phyloP scores from a whole-genome alignment of 306 rosid genomes.

The Gillenia trifoliata region DNA sequence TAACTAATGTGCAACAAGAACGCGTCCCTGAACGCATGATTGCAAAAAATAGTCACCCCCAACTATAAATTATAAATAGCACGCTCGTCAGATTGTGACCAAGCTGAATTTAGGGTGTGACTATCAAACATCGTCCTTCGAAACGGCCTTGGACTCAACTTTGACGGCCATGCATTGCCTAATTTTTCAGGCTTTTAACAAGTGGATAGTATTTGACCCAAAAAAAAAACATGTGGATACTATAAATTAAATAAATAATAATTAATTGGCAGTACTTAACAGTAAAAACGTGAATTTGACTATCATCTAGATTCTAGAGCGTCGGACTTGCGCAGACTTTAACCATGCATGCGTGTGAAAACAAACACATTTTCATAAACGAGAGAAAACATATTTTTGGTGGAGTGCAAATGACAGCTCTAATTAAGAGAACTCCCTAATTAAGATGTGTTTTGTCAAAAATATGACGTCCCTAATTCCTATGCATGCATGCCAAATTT shows the following conservation, averaged over 20 bases:
- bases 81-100: background rate
- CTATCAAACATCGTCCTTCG: background rate
- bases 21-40: background rate
- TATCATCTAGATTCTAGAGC: too few relatives aligned
- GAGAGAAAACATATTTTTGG: too few relatives aligned
- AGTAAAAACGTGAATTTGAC: too few relatives aligned
- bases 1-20: background rate
- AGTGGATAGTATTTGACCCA: background rate
- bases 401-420: too few relatives aligned
- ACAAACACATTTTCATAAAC: background rate
- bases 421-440: too few relatives aligned
- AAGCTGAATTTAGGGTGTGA: too few relatives aligned
- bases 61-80: background rate
- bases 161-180: background rate
- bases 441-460: too few relatives aligned
- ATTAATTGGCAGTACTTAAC: too few relatives aligned
- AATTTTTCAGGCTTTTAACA: background rate
- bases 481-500: background rate
- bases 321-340: too few relatives aligned
- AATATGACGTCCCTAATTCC: too few relatives aligned
- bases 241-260: too few relatives aligned
- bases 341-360: background rate
- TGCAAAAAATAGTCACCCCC: background rate
- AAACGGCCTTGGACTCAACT: background rate
- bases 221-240: background rate